Conservation (phyloP, 228 moss, liverwort and hornwort species). For the Sphagnum fallax region DNA sequence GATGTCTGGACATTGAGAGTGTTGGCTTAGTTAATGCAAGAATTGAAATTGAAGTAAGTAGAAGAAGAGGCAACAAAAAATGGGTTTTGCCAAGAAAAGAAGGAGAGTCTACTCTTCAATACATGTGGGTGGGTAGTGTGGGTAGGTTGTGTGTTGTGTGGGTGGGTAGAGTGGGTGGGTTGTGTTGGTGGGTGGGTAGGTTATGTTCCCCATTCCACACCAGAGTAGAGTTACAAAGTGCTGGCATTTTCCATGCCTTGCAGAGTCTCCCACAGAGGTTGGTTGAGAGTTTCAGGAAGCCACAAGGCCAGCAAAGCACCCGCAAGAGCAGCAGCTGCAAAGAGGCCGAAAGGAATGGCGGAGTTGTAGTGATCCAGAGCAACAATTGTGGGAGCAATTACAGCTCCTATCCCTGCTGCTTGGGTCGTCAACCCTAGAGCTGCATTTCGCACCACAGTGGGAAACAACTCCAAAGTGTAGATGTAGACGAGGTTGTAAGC, state of each 20-base stretch:
- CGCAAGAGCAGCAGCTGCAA: conserved; percentile 12
- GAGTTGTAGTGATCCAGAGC: conserved; percentile 12
- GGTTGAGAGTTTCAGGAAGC: conserved; percentile 20
- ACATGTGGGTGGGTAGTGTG: too few relatives aligned
- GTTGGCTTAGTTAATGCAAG: too few relatives aligned
- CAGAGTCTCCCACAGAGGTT: conserved; percentile 4
- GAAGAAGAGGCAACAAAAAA: too few relatives aligned
- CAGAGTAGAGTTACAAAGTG: too few relatives aligned
- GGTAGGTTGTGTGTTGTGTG: too few relatives aligned
- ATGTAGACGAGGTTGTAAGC: conserved; percentile 34
- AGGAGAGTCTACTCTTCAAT: too few relatives aligned
- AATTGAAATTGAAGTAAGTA: too few relatives aligned
- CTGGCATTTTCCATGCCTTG: conserved; percentile 1
- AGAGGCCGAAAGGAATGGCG: conserved; percentile 24
- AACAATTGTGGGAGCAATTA: conserved; percentile 20
- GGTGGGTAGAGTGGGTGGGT: too few relatives aligned
- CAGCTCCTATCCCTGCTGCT: conserved; percentile 26
- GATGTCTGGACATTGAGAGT: too few relatives aligned
- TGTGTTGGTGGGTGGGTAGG: too few relatives aligned
- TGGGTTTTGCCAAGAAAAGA: too few relatives aligned
- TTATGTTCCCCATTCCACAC: too few relatives aligned
- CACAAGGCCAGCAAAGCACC: conserved; percentile 14
- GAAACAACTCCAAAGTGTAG: conserved; percentile 42
- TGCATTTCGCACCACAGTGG: conserved; percentile 39
- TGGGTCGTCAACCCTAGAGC: conserved; percentile 32